These are phyloP conservation scores for Rhizopogon roseolus DNA, from an alignment of 768 basidiomycete genomes.

Conservation along the genomic window DNA sequence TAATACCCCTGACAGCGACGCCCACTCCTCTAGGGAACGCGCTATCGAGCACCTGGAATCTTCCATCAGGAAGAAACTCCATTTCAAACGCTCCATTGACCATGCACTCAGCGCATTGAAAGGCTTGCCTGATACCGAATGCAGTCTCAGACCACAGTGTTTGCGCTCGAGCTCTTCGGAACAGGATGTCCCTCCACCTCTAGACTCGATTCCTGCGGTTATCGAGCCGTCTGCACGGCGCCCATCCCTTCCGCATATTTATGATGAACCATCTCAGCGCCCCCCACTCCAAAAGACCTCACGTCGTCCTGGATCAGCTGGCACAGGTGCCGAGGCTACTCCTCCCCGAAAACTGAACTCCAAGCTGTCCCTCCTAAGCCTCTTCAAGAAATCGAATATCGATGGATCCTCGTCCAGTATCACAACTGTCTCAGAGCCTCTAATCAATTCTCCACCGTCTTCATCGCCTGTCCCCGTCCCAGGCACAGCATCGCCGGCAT, in stretches of 20 bases:
- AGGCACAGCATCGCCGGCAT: conserved; percentile 14
- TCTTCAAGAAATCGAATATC: conserved; percentile 60
- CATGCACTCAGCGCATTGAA: conserved; percentile 54
- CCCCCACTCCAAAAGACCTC: conserved; percentile 27
- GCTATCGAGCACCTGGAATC: conserved; percentile 25
- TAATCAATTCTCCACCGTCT: conserved; percentile 21
- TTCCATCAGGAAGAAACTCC: conserved; percentile 43
- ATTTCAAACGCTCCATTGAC: conserved; percentile 78
- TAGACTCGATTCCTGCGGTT: conserved; percentile 15
- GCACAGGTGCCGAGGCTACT: conserved; percentile 52
- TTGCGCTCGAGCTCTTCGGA: conserved; percentile 10
- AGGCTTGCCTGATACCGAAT: conserved; percentile 26
- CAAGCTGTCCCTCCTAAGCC: conserved; percentile 70
- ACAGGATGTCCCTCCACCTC: conserved; percentile 5
- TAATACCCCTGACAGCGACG: conserved; percentile 17
- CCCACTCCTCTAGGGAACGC: conserved; percentile 10
- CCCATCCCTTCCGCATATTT: conserved; percentile 65
- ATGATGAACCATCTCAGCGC: conserved; percentile 28
- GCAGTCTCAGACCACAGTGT: conserved; percentile 11
- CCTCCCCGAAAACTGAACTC: conserved; percentile 48
- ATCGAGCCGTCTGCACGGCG: conserved; percentile 40
- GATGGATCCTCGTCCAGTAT: conserved; percentile 33
- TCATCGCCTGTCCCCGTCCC: conserved; percentile 18
- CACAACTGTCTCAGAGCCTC: conserved; percentile 24
- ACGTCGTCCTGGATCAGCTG: conserved; percentile 68